Percentiles rank a stretch among this genome's conserved stretches.
Evolutionary conservation across 1,284 basidiomycete genomes (phyloP).

Genomic region (Fistulina hepatica): DNA sequence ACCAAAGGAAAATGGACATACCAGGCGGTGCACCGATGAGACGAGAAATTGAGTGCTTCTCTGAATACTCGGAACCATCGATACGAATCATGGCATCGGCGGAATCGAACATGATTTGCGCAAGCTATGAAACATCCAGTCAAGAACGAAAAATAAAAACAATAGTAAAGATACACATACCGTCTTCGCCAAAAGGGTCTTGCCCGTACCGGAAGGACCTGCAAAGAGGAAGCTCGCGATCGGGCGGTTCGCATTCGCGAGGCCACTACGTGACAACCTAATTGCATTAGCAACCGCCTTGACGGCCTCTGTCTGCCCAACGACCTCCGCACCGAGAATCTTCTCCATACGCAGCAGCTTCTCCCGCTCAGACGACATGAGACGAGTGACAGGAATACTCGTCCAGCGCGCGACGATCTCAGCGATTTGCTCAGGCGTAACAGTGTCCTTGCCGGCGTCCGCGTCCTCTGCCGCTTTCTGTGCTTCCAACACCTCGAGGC

Average conservation of each 20-base stretch:
- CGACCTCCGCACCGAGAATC: conserved; percentile 55
- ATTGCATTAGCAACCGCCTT: conserved; percentile 88
- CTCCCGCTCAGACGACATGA: conserved; percentile 88
- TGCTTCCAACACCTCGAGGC: conserved; percentile 62
- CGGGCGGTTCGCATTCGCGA: conserved; percentile 75
- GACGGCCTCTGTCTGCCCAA: conserved; percentile 87
- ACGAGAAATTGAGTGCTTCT: conserved; percentile 86
- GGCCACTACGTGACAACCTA: conserved; percentile 80
- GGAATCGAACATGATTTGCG: conserved; percentile 81
- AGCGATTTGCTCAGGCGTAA: conserved; percentile 86
- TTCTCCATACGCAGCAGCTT: conserved; percentile 77
- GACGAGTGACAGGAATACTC: conserved; percentile 79
- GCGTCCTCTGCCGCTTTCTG: conserved; percentile 69
- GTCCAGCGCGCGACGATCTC: conserved; percentile 87
- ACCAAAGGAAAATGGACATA: conserved; percentile 36
- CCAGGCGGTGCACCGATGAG: conserved; percentile 78
- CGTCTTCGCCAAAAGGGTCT: conserved; percentile 87
- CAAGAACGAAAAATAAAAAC: conserved; percentile 9
- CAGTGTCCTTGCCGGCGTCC: conserved; percentile 50
- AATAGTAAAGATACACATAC: conserved; percentile 32
- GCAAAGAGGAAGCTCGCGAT: conserved; percentile 92
- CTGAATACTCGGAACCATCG: conserved; percentile 88
- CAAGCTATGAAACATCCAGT: conserved; percentile 50
- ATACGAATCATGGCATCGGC: conserved; percentile 85
- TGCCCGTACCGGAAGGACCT: conserved; percentile 85